phyloP scores from a whole-genome alignment of 176 grass and related monocot genomes.

The Raddia guianensis region DNA sequence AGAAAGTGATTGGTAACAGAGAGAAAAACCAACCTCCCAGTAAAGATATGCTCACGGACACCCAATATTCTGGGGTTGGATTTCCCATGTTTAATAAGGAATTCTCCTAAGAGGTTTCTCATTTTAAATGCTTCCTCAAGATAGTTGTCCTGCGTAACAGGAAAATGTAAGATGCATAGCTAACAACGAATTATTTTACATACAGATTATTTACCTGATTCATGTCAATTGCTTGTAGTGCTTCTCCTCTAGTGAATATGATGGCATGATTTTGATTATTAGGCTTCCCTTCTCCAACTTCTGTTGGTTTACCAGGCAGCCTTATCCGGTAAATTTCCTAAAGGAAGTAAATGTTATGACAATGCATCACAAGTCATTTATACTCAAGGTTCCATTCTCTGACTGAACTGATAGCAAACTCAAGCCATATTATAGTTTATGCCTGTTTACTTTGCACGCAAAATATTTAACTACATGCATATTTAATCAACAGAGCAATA shows the following conservation, averaged over 20 bases:
- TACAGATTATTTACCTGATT: constrained; percentile 60
- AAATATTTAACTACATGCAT: not conserved
- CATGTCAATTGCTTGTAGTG: constrained; percentile 85
- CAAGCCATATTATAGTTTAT: not conserved
- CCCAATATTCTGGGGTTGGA: constrained; percentile 71
- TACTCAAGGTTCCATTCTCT: not conserved
- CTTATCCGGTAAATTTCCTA: constrained; percentile 82
- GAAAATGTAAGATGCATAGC: constrained; percentile 36
- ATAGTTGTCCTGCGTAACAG: constrained; percentile 66
- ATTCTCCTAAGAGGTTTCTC: constrained; percentile 76
- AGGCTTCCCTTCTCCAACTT: constrained; percentile 75
- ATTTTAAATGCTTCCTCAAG: constrained; percentile 92
- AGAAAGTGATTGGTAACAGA: constrained; percentile 19
- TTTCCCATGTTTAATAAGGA: constrained; percentile 47
- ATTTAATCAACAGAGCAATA: not conserved
- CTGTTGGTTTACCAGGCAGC: constrained; percentile 78
- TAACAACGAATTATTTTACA: constrained; percentile 11
- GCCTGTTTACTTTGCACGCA: constrained; percentile 10
- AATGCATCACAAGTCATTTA: constrained; percentile 28
- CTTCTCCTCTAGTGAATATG: constrained; percentile 83
- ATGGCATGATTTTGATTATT: constrained; percentile 90
- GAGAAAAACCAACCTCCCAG: constrained; percentile 62
- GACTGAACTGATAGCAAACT: constrained; percentile 9
- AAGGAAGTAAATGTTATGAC: constrained; percentile 17
- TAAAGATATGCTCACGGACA: constrained; percentile 82